Evolutionary conservation across 2,329 filamentous ascomycete genomes (phyloP), one percentile per base, ranked within the genome.

Genomic region (Calonectria ilicicola): DNA sequence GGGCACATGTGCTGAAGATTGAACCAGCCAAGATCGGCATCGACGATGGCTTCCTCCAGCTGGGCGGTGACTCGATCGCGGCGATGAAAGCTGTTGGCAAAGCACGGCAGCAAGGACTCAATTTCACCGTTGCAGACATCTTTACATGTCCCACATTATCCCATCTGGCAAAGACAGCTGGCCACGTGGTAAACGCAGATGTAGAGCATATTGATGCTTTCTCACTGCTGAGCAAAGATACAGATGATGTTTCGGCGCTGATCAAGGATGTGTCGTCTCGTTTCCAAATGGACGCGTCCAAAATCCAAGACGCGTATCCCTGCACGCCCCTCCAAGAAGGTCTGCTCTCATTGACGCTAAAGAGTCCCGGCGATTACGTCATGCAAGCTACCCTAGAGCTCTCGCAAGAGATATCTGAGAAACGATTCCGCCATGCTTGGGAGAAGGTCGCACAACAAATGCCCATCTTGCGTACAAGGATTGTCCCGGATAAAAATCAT

Each of bases 11-110:
- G 23, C 51, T 58, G 5, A 58, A 58, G 12, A 21, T 58, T 58
- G 51, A 58, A 1, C 29, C 27, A 0, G 21, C 29, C 2, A 58
- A n/a, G 2, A 58, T 58, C 21, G 83, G 83, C 4, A 69, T 83
- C 1, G 83, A 86, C 4, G 85, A 88, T 72, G 87, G 85, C 77
- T 89, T 89, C 78, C 87, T 89, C 80, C 82, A 81, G 0, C 82
- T 88, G 0, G 87, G 88, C 17, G 88, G 88, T n/a, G 86, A 89
- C 74, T 89, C 87, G 0, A 84, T 89, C 2, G 76, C 83, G 0
- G 87, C 87, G 0, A 90, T 89, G 85, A 86, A 85, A 69, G 76
- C 89, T 3, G 87, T 75, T 3, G 69, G 51, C 1, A 63, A 70
- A 3, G 70, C 67, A 5, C 72, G 73, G 3, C 65, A 70, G 6